phyloP scores from a whole-genome alignment of 768 basidiomycete genomes.

The Lactarius pseudohatsudake region DNA sequence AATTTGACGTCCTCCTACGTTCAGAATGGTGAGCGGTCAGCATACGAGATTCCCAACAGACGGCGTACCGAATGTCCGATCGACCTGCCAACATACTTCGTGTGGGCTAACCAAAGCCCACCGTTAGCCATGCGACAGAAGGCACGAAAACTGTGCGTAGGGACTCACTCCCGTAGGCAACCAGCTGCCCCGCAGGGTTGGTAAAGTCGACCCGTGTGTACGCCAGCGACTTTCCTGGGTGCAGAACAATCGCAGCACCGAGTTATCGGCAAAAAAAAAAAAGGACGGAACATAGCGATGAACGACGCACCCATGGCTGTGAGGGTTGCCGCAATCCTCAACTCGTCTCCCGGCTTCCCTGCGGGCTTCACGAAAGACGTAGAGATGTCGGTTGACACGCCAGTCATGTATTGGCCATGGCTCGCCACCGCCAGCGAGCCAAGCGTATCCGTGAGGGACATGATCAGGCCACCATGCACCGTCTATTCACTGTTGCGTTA shows the following conservation, averaged over 20 bases:
- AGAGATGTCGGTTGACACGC: constrained; percentile 80
- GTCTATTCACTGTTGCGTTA: constrained; percentile 36
- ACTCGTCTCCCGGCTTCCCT: constrained; percentile 65
- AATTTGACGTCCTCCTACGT: constrained; percentile 72
- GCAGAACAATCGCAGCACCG: background rate
- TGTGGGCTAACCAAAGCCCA: constrained; percentile 56
- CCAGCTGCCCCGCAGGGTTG: constrained; percentile 59
- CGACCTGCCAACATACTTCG: constrained; percentile 81
- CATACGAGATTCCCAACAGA: constrained; percentile 35
- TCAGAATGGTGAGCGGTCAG: constrained; percentile 34
- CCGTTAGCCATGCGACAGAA: constrained; percentile 12
- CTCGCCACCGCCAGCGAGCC: constrained; percentile 83
- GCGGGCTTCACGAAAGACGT: constrained; percentile 76
- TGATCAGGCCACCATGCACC: constrained; percentile 79
- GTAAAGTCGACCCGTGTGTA: constrained; percentile 82
- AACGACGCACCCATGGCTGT: constrained; percentile 61
- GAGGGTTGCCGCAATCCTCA: constrained; percentile 63
- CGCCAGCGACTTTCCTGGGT: constrained; percentile 70
- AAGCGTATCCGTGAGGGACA: constrained; percentile 81
- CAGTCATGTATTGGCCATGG: constrained; percentile 83
- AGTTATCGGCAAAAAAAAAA: background rate
- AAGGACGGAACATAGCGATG: background rate
- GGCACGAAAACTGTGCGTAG: background rate
- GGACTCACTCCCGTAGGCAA: constrained; percentile 76
- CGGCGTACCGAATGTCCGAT: constrained; percentile 41